Evolutionary conservation across 192 early-diverging fungal species (phyloP).

Genomic region (Funneliformis geosporum): DNA sequence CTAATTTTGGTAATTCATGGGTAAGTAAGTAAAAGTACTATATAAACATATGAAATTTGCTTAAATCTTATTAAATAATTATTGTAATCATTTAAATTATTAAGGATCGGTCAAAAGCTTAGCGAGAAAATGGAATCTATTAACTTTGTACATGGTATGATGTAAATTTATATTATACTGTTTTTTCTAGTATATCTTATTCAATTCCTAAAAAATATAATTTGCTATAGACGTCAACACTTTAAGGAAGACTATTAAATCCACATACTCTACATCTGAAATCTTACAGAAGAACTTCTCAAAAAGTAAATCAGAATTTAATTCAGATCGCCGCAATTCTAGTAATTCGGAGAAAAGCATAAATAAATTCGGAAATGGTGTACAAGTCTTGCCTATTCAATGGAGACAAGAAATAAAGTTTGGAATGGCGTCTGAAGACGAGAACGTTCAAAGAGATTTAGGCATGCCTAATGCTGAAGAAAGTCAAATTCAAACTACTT

Average conservation of each 20-base stretch:
- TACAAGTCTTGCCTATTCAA: constrained; percentile 81
- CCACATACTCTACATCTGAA: constrained; percentile 40
- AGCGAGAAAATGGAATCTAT: constrained; percentile 69
- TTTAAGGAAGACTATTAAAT: constrained; percentile 68
- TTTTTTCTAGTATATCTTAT: not conserved
- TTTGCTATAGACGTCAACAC: constrained; percentile 62
- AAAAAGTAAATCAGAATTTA: not conserved
- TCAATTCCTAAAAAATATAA: not conserved
- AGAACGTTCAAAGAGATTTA: constrained; percentile 55
- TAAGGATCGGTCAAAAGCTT: constrained; percentile 79
- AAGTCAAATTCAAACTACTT: constrained; percentile 58
- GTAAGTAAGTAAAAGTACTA: constrained; percentile 25
- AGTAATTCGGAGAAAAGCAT: not conserved
- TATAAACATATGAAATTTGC: not conserved
- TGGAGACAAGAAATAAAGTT: constrained; percentile 82
- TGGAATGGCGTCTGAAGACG: constrained; percentile 64
- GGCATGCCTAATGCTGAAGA: constrained; percentile 56
- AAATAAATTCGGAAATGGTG: constrained; percentile 42
- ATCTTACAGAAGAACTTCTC: constrained; percentile 18
- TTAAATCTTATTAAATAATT: not conserved
- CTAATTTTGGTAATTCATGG: constrained; percentile 84
- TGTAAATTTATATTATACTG: not conserved
- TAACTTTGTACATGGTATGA: constrained; percentile 59
- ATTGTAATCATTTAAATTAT: constrained; percentile 1
- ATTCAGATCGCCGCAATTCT: not conserved